Evolutionary conservation across 2,329 filamentous ascomycete genomes (phyloP), one percentile per base, ranked within the genome.

Genomic region (Fusarium devonianum): DNA sequence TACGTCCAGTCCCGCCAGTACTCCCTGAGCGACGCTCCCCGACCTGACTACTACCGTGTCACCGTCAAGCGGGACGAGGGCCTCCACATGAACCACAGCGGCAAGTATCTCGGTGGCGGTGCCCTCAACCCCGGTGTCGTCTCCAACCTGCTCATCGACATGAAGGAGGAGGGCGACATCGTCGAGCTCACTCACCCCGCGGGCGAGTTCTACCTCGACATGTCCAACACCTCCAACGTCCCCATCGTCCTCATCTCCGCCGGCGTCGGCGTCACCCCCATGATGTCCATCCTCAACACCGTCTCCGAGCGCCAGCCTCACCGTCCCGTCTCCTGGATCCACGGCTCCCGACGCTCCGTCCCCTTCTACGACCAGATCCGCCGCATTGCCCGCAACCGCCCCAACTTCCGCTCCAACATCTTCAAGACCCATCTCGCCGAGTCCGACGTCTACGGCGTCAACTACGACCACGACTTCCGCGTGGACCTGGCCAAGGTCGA

Each of bases 1-100:
- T 81, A 84, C 66, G 71, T 77, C 57, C 88, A 92, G 69, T 78
- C 83, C 13, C 77, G 88, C 22, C 88, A 91, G 69, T 92, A 90
- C 72, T 89, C 86, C 18, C 77, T 92, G 53, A 87, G 82, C 63
- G 86, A 90, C 56, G 77, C 81, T 38, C 86, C 85, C 2, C 75
- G 75, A 2, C 72, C 78, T 7, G 77, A 82, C 38, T 82, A 85
- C 69, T 88, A 89, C 70, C 82, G 88, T 21, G 86, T 91, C 71
- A 88, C 81, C 38, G 79, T 92, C 47, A 90, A 90, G 77, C 81
- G 78, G 50, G 86, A 90, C 63, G 68, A 73, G 2, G 85, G 84
- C 4, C 64, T 83, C 11, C 72, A 77, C 35, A 50, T 70, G 64
- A 53, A 69, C 61, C 56, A 55, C 9, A 58, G 41, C 2, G 62